phyloP scores from a whole-genome alignment of 257 asterid species.

The Nicotiana otophora region DNA sequence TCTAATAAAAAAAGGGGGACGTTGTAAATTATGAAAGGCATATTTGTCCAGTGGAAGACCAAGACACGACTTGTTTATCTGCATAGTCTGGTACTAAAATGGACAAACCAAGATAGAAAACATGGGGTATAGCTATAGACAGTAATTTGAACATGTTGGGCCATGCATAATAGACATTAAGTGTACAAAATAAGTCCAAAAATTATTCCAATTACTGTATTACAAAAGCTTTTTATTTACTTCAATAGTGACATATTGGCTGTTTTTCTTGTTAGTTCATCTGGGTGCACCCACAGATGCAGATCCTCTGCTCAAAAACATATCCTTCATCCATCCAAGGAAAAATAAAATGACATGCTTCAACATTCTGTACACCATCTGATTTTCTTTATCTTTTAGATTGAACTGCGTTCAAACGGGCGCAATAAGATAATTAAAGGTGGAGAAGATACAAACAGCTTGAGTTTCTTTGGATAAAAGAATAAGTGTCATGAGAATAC shows the following conservation, averaged over 20 bases:
- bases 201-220: background rate
- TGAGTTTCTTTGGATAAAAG: background rate
- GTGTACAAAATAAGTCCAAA: background rate
- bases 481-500: constrained; percentile 28
- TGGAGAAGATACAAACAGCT: background rate
- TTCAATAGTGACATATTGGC: background rate
- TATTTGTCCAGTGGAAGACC: background rate
- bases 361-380: background rate
- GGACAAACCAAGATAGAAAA: background rate
- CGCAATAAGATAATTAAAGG: background rate
- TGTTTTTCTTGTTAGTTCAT: background rate
- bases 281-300: background rate
- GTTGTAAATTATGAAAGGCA: background rate
- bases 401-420: background rate
- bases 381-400: background rate
- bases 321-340: background rate
- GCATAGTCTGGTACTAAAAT: background rate
- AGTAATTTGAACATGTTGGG: background rate
- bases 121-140: background rate
- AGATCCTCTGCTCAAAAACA: background rate
- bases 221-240: background rate
- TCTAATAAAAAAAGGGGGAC: background rate
- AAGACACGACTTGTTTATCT: background rate
- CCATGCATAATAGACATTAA: background rate
- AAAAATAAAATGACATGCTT: background rate